Base-by-base conservation (phyloP, 805 yeast genomes). In the Ogataea polymorpha region DNA sequence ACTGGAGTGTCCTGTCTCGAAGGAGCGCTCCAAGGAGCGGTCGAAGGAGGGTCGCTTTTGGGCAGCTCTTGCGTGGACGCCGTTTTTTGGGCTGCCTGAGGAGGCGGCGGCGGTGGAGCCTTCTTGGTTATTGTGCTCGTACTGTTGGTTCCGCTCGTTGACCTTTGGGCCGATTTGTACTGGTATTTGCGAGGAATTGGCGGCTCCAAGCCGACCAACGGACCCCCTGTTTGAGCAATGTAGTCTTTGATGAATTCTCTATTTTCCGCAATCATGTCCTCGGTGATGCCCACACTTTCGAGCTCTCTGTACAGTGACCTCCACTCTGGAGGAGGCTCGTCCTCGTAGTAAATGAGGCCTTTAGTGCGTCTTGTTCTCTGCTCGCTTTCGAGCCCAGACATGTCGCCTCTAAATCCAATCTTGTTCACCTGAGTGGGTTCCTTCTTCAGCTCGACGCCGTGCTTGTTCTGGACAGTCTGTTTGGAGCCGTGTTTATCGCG, bases 211-310 rank as follows among this genome's bases (percentile, higher is more conserved):
- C 95, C 95, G 21, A 83, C 83, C 62, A 91, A 66, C 23, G 93
- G 82, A 16, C 90, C 85, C 40, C 93, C 87, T 58, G 79, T 82
- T 53, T 81, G 70, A 3, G 78, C 66, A 44, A 87, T 84, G 56
- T 84, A 87, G 39, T 80, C 82, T 59, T 85, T 87, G 56, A 87
- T 85, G 59, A 86, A 86, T 45, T 84, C 86, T 44, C 89, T 70
- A 57, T 87, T 86, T 39, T 85, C 91, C 0, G 90, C 93, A 59
- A 87, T 86, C 90, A 85, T 82, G 50, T 86, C 95, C 55, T 87
- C 95, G 1, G 86, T 63, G 43, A 87, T 87, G 1, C 96, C 96
- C 39, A 84, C 82, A 14, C 75, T 70, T 29, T 82, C 91, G 39
- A 87, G 69, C 55, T 84, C 89, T 7, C 74, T 65, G 49, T 87